These are phyloP conservation scores for Botryosphaeria dothidea DNA, from an alignment of 2,329 filamentous ascomycete species.

Conservation along the genomic window DNA sequence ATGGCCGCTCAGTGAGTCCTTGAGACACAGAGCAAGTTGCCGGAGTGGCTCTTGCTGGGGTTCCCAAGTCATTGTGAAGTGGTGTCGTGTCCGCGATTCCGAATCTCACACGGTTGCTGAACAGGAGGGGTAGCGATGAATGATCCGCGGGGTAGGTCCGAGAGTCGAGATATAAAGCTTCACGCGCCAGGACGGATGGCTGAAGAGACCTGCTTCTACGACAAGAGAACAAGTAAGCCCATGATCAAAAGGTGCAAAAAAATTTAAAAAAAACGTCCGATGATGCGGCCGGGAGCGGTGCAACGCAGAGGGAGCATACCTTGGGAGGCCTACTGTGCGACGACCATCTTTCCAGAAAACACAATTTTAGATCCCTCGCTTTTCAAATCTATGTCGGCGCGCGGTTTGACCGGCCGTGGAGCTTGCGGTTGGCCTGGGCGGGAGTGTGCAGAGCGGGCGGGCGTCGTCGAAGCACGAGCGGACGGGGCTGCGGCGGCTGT, in stretches of 20 bases:
- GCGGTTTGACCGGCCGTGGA: constrained; percentile 8
- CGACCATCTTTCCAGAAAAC: constrained; percentile 15
- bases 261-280: constrained; percentile 6
- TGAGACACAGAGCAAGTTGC: constrained; percentile 86
- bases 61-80: constrained; percentile 78
- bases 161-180: constrained; percentile 20
- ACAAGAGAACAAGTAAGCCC: not conserved
- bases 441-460: constrained; percentile 15
- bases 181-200: not conserved
- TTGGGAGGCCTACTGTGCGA: constrained; percentile 15
- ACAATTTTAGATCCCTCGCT: constrained; percentile 12
- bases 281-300: constrained; percentile 2
- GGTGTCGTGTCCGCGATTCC: constrained; percentile 14
- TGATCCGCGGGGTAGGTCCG: constrained; percentile 13
- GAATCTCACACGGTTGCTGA: constrained; percentile 14
- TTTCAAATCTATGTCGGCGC: constrained; percentile 14
- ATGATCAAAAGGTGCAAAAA: not conserved
- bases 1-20: constrained; percentile 86
- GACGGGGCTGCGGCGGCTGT: constrained; percentile 15
- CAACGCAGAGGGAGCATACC: constrained; percentile 10
- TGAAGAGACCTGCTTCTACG: constrained; percentile 7
- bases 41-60: constrained; percentile 81
- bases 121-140: constrained; percentile 16
- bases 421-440: constrained; percentile 10
- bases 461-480: constrained; percentile 17